Evolutionary conservation across 352 stramenopile genomes (phyloP), one percentile per base, ranked within the genome.

Genomic region (Pythium monospermum): DNA sequence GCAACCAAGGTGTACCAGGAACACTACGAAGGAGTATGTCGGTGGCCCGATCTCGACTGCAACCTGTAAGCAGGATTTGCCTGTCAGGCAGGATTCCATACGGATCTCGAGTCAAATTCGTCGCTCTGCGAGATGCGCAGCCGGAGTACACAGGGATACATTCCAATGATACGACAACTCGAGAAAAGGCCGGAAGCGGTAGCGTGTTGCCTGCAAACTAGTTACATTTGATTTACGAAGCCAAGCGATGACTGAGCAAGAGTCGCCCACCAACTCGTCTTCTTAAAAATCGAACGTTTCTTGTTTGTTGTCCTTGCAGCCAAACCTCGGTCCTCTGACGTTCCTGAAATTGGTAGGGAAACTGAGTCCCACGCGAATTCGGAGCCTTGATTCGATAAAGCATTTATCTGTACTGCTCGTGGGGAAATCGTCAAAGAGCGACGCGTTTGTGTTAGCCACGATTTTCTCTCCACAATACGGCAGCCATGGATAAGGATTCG

Each of bases 381-480:
- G 21, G 57, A 59, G 57, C 37, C 26, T 47, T 33, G 39, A 40
- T 25, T 53, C 49, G 31, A 53, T 39, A 41, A 59, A 37, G 39
- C 25, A 55, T 64, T 64, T 64, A 64, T 64, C 57, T 64, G 57
- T 64, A 64, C 57, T 64, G 57, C 43, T 64, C 49, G 43, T 12
- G 6, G 21, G 13, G 48, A 57, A 16, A n/a, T n/a, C n/a, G n/a
- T n/a, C n/a, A n/a, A n/a, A n/a, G n/a, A n/a, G n/a, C n/a, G n/a
- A n/a, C n/a, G n/a, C n/a, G n/a, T n/a, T n/a, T n/a, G n/a, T n/a
- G n/a, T n/a, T n/a, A n/a, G 28, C 11, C 13, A 49, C 39, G 13
- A 49, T 19, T 21, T 37, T 58, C 23, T 38, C 6, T 23, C 19
- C 30, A 26, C 39, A 44, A 18, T 58, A 15, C n/a, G n/a, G n/a